Evolutionary conservation across 805 yeast species (phyloP), one percentile per base, ranked within the genome.

Genomic region (Maudiozyma saulgeensis): DNA sequence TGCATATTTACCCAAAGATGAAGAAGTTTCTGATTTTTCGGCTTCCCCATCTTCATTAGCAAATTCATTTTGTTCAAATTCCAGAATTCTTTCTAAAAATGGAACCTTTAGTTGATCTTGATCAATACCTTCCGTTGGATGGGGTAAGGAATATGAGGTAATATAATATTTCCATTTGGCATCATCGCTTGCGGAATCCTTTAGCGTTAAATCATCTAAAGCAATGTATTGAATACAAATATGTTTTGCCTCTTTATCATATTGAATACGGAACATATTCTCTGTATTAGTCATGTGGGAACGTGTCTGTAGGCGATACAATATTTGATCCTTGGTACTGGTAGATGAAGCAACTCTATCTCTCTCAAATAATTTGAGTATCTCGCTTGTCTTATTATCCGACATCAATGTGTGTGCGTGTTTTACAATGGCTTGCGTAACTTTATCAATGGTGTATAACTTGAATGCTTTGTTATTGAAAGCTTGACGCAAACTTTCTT

Each of bases 61-160:
- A 28, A 71, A 41, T 3, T 46, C 50, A 16, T 78, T 84, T 47
- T 75, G 79, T 43, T 72, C 81, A 11, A 78, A 77, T 45, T 70
- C 75, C 43, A 80, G 79, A 43, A 81, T 68, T 47, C 73, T 75
- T 56, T 80, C 83, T 55, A 87, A 70, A 67, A 91, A 85, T 25
- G 98, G 98, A 66, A 87, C 73, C 53, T 78, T 77, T 49, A 93
- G 77, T 56, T 80, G 81, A 41, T 84, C 81, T 18, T 87, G 79
- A 16, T 88, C 82, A 16, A 93, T 84, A 31, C 98, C 98, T 67
- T 93, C 99, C 2, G 99, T 93, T 38, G 99, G 98, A 60, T 88
- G 95, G 3, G 96, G 84, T 86, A 93, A 84, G 41, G 90, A 79
- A 66, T 85, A 93, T 41, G 95, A 86, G 0, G 98, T 91, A 46